Evolutionary conservation across 2,329 filamentous ascomycete species (phyloP).

Genomic region (Aureobasidium sp.): DNA sequence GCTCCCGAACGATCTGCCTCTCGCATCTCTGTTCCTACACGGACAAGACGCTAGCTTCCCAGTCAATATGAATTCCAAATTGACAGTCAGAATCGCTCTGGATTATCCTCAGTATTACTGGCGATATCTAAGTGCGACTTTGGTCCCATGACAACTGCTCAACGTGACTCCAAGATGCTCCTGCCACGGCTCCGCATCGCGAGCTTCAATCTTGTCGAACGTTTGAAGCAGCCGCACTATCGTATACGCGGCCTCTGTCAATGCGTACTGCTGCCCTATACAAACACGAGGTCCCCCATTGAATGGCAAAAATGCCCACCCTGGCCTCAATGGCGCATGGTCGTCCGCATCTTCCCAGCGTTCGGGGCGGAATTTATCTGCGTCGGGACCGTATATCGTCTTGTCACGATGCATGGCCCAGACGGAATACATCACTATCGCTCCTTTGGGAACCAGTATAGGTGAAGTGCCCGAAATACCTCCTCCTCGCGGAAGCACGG

Average conservation of each 20-base stretch:
- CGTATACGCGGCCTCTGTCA: constrained; percentile 8
- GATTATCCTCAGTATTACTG: no score
- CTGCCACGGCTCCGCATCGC: constrained; percentile 4
- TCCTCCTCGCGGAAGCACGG: constrained; percentile 63
- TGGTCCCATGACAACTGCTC: neutral
- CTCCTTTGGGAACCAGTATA: constrained; percentile 36
- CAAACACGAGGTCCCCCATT: constrained; percentile 6
- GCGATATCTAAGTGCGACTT: no score
- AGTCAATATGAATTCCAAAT: no score
- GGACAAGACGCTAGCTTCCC: no score
- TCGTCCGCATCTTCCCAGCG: constrained; percentile 22
- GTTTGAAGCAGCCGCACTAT: constrained; percentile 7
- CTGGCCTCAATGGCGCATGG: neutral
- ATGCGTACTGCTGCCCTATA: constrained; percentile 11
- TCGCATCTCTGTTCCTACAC: no score
- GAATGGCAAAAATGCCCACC: constrained; percentile 4
- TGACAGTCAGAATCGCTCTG: no score
- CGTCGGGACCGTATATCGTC: constrained; percentile 34
- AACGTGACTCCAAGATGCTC: neutral
- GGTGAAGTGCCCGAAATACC: constrained; percentile 48
- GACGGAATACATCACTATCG: constrained; percentile 28
- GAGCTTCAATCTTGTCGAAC: neutral
- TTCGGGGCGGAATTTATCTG: constrained; percentile 33
- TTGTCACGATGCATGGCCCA: constrained; percentile 33
- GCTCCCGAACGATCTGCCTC: no score